phyloP scores from a whole-genome alignment of 345 rosid genomes.

The Bretschneidera sinensis region DNA sequence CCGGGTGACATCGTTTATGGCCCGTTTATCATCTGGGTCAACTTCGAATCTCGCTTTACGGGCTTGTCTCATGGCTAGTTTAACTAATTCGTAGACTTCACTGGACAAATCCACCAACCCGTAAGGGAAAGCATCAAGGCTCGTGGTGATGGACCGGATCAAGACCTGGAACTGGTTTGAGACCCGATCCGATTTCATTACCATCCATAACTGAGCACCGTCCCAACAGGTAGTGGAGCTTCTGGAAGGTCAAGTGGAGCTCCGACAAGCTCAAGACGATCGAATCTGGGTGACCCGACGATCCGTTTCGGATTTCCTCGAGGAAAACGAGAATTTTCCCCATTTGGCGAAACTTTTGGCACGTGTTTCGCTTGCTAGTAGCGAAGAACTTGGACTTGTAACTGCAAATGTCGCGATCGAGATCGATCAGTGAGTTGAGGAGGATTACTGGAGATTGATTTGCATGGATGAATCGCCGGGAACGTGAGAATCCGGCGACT shows the following conservation, averaged over 20 bases:
- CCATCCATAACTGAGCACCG: constrained; percentile 56
- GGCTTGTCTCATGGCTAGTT: constrained; percentile 44
- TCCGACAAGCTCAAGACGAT: constrained; percentile 51
- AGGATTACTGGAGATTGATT: constrained; percentile 37
- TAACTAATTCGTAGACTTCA: constrained; percentile 52
- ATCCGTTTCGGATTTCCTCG: constrained; percentile 38
- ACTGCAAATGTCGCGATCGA: constrained; percentile 34
- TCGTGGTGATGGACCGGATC: constrained; percentile 44
- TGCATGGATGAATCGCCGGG: constrained; percentile 64
- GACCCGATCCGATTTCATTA: constrained; percentile 51
- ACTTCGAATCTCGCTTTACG: constrained; percentile 42
- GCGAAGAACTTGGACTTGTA: constrained; percentile 39
- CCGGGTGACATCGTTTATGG: constrained; percentile 28
- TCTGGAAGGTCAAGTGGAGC: constrained; percentile 65
- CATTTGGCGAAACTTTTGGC: constrained; percentile 45
- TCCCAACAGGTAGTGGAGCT: constrained; percentile 48
- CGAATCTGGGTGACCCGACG: constrained; percentile 23
- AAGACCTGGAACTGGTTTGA: constrained; percentile 44
- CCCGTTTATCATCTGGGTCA: constrained; percentile 37
- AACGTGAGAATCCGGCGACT: constrained; percentile 57
- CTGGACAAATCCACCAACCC: constrained; percentile 30
- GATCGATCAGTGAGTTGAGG: constrained; percentile 43
- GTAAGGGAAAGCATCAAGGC: constrained; percentile 58
- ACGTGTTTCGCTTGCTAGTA: constrained; percentile 42
- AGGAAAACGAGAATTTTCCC: constrained; percentile 40